Evolutionary conservation across 2,329 filamentous ascomycete species (phyloP).

Genomic region (Dissoconium aciculare): DNA sequence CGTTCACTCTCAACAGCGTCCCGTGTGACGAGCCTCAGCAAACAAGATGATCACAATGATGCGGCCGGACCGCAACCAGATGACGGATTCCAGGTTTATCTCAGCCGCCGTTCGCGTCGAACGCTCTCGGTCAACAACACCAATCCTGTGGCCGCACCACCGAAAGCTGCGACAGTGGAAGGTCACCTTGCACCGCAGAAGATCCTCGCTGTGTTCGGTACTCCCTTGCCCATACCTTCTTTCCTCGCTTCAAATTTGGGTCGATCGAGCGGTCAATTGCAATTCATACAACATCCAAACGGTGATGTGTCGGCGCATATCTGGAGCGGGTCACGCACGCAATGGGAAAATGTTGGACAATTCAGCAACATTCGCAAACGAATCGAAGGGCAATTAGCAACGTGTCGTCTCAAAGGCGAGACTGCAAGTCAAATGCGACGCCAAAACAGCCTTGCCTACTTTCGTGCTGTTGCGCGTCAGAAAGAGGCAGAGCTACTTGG

Average conservation of each 20-base stretch:
- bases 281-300: constrained; percentile 34
- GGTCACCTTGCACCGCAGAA: constrained; percentile 19
- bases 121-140: constrained; percentile 14
- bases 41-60: background rate
- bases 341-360: constrained; percentile 33
- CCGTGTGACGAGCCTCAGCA: constrained; percentile 1
- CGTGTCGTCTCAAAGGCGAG: constrained; percentile 26
- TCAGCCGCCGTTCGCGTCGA: constrained; percentile 13
- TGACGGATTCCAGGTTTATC: constrained; percentile 20
- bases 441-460: constrained; percentile 27
- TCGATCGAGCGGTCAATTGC: constrained; percentile 27
- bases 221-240: constrained; percentile 27
- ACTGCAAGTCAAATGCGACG: constrained; percentile 22
- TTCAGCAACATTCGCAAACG: constrained; percentile 29
- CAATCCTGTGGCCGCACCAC: no score
- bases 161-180: constrained; percentile 20
- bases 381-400: constrained; percentile 31
- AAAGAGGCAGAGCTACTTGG: constrained; percentile 22
- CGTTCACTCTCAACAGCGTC: constrained; percentile 18
- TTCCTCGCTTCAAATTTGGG: constrained; percentile 23
- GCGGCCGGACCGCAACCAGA: constrained; percentile 5
- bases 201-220: constrained; percentile 28
- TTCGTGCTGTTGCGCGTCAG: constrained; percentile 29
- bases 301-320: constrained; percentile 34
- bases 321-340: constrained; percentile 27